These are phyloP conservation scores for Trichoderma atrobrunneum DNA, from an alignment of 2,329 filamentous ascomycete species.

Conservation along the genomic window DNA sequence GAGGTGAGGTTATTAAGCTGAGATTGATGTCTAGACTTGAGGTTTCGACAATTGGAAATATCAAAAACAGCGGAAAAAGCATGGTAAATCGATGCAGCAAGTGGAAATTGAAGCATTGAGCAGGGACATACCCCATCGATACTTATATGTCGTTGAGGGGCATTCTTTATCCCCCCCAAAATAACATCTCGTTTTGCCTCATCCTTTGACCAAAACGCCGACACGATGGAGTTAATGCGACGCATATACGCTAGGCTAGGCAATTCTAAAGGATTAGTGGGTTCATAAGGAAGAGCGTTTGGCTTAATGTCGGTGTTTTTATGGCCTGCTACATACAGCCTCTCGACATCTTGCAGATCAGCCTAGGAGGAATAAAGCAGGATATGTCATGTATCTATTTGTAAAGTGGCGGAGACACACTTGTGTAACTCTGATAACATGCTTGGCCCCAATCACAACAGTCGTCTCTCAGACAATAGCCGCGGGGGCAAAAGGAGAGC, in stretches of 20 bases:
- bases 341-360: not conserved
- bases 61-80: not conserved
- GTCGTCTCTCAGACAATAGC: not conserved
- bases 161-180: not conserved
- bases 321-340: not conserved
- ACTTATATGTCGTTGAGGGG: not conserved
- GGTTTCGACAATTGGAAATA: not conserved
- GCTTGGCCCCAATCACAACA: not conserved
- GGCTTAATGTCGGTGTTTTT: not conserved
- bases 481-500: not conserved
- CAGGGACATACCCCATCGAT: not conserved
- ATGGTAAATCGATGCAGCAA: not conserved
- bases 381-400: not conserved
- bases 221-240: not conserved
- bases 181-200: not conserved
- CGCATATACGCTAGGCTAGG: not conserved
- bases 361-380: not conserved
- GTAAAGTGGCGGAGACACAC: not conserved
- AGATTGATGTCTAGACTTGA: not conserved
- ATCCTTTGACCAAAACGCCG: not conserved
- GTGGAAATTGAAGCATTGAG: not conserved
- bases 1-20: not conserved
- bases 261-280: not conserved
- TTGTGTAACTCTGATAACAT: not conserved
- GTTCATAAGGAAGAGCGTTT: not conserved